A percentile compares a stretch with the other conserved stretches of the same genome.
Conservation (phyloP, 495 filamentous ascomycete species). For the Poronia punctata region DNA sequence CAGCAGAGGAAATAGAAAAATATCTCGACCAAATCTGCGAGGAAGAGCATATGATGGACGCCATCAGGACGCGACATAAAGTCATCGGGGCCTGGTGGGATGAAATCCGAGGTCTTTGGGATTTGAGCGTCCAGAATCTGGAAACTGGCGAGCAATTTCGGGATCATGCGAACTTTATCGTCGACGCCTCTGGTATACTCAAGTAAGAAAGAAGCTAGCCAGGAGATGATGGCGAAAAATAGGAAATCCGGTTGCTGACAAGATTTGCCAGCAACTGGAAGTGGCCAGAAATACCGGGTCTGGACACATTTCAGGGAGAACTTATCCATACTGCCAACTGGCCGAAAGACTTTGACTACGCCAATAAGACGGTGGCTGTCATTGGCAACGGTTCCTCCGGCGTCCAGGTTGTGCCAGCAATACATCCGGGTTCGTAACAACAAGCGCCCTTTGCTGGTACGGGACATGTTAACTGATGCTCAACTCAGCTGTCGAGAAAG, state of each 20-base stretch:
- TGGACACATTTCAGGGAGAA: slow-evolving; percentile 41
- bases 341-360: slow-evolving; percentile 47
- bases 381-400: slow-evolving; percentile 54
- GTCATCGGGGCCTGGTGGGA: slow-evolving; percentile 36
- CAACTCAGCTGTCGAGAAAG: slow-evolving; percentile 35
- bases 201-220: slow-evolving; percentile 36
- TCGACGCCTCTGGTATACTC: slow-evolving; percentile 52
- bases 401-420: slow-evolving; percentile 55
- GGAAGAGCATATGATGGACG: slow-evolving; percentile 48
- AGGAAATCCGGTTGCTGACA: slow-evolving; percentile 15
- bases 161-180: slow-evolving; percentile 49
- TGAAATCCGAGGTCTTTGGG: slow-evolving; percentile 41
- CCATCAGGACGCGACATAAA: slow-evolving; percentile 37
- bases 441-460: slow-evolving; percentile 34
- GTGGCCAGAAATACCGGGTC: slow-evolving; percentile 50
- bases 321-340: slow-evolving; percentile 55
- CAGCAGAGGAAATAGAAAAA: slow-evolving; percentile 48
- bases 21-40: slow-evolving; percentile 52
- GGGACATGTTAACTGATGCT: slow-evolving; percentile 15
- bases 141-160: slow-evolving; percentile 33
- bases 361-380: slow-evolving; percentile 51
- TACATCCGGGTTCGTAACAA: slow-evolving; percentile 43
- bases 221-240: background rate
- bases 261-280: slow-evolving; percentile 48
- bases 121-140: slow-evolving; percentile 41